phyloP scores from a whole-genome alignment of 352 stramenopile genomes.

The Sclerospora graminicola region DNA sequence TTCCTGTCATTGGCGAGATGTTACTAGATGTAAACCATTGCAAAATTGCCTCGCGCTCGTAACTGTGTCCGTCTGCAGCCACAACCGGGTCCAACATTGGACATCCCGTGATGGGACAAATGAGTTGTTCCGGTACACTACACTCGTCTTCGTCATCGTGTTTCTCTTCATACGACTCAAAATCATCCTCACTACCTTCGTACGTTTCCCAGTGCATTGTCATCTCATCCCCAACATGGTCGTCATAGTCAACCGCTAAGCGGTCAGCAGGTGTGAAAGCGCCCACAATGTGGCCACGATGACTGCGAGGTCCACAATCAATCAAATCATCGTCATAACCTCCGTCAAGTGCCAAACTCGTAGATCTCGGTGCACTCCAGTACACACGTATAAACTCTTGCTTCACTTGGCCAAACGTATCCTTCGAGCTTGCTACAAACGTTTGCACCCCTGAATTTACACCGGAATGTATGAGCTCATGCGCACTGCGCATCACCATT shows the following conservation, averaged over 20 bases:
- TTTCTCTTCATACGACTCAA: slow-evolving; percentile 4
- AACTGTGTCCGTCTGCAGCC: slow-evolving; percentile 94
- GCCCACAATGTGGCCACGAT: slow-evolving; percentile 39
- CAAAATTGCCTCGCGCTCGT: slow-evolving; percentile 91
- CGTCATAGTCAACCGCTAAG: slow-evolving; percentile 18
- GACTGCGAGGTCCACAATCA: slow-evolving; percentile 31
- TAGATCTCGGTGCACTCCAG: slow-evolving; percentile 18
- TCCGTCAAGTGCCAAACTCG: slow-evolving; percentile 9
- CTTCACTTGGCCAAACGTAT: slow-evolving; percentile 35
- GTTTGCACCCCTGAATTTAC: slow-evolving; percentile 31
- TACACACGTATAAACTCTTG: slow-evolving; percentile 47
- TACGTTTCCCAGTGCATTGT: slow-evolving; percentile 25
- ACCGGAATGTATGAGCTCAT: slow-evolving; percentile 26
- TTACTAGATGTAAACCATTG: slow-evolving; percentile 87
- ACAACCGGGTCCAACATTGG: slow-evolving; percentile 96
- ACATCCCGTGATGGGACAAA: slow-evolving; percentile 91
- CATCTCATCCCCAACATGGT: slow-evolving; percentile 22
- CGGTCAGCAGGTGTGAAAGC: slow-evolving; percentile 35
- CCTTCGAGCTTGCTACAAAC: slow-evolving; percentile 26
- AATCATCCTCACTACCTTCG: slow-evolving; percentile 17
- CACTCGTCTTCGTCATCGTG: slow-evolving; percentile 13
- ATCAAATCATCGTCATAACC: slow-evolving; percentile 30
- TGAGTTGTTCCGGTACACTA: slow-evolving; percentile 45
- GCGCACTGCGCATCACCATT: slow-evolving; percentile 25
- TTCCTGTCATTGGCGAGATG: slow-evolving; percentile 72